Evolutionary conservation across 371 early-diverging fungal species (phyloP), one percentile per base, ranked within the genome.

Genomic region (Mortierella sp.): DNA sequence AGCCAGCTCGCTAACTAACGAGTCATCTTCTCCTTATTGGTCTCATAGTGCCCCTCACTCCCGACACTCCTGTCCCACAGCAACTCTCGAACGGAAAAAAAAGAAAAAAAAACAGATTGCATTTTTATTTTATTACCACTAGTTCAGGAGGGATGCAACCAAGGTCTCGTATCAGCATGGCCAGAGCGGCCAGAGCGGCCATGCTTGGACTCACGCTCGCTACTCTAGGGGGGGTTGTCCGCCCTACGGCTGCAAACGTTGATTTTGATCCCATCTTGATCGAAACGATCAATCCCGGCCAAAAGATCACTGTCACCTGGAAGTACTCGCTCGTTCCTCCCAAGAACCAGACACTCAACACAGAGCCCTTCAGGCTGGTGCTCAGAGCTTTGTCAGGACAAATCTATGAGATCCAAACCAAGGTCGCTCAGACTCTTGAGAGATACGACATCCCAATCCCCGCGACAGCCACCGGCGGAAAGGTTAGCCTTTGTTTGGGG

Each of bases 301-400:
- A 64, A 14, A 16, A 15, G 6, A 30, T 71, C 1, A 28, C 44
- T 48, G 11, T 76, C 18, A 62, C 5, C 19, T 76, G 76, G 76
- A 57, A 7, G 26, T 53, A 53, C 18, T 1, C 23, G 7, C 55
- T 57, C 29, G 44, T 47, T 25, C 53, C 64, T 5, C 9, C 37
- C 7, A 56, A n/a, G 6, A 57, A 55, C 0, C 59, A 66, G 0
- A 19, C 21, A n/a, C 26, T n/a, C 7, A 71, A 64, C n/a, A 29
- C 19, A 4, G 43, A 48, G 0, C 72, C 76, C 14, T 64, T 76
- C 50, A 60, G 56, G 19, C 21, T 76, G 11, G 15, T 47, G 11
- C 68, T 76, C 53, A 67, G 72, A 29, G 72, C 72, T 25, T n/a
- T 61, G n/a, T 29, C 56, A 0, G 76, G 72, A 15, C 72, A 71